These are phyloP conservation scores for Apophysomyces trapeziformis DNA, from an alignment of 371 early-diverging fungal species.

Conservation along the genomic window DNA sequence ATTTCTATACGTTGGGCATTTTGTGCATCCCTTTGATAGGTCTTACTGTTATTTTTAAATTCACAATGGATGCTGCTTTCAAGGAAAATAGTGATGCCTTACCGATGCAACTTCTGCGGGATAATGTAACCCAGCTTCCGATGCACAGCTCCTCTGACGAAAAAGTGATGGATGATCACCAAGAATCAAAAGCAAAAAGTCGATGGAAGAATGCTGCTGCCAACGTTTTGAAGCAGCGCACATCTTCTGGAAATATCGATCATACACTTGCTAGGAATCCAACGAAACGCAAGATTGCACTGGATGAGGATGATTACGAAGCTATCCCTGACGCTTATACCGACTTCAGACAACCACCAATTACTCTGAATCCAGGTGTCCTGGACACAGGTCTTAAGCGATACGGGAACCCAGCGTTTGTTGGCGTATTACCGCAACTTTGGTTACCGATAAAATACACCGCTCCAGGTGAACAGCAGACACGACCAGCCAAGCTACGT, in stretches of 20 bases:
- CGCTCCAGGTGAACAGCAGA: conserved; percentile 20
- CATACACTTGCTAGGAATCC: conserved; percentile 10
- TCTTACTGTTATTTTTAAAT: conserved; percentile 55
- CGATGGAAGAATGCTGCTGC: conserved; percentile 35
- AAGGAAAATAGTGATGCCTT: conserved; percentile 46
- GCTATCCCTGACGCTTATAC: conserved; percentile 59
- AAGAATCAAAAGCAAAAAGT: conserved; percentile 11
- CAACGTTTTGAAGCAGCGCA: conserved; percentile 19
- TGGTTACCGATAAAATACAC: conserved; percentile 68
- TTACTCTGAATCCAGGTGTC: conserved; percentile 71
- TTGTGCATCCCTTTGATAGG: conserved; percentile 51
- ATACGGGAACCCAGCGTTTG: conserved; percentile 69
- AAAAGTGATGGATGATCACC: not conserved
- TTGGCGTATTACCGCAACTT: conserved; percentile 72
- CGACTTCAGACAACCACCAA: conserved; percentile 74
- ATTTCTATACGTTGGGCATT: conserved; percentile 36
- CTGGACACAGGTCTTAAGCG: conserved; percentile 71
- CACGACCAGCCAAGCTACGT: conserved; percentile 7
- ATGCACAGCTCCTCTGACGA: not conserved
- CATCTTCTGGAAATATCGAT: not conserved
- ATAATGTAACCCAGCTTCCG: conserved; percentile 27
- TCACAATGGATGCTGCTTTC: conserved; percentile 53
- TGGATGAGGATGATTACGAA: conserved; percentile 72
- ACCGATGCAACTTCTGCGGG: conserved; percentile 41
- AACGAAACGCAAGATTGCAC: conserved; percentile 20